Evolutionary conservation across 805 yeast species (phyloP).

Genomic region (Schwanniomyces occidentalis): DNA sequence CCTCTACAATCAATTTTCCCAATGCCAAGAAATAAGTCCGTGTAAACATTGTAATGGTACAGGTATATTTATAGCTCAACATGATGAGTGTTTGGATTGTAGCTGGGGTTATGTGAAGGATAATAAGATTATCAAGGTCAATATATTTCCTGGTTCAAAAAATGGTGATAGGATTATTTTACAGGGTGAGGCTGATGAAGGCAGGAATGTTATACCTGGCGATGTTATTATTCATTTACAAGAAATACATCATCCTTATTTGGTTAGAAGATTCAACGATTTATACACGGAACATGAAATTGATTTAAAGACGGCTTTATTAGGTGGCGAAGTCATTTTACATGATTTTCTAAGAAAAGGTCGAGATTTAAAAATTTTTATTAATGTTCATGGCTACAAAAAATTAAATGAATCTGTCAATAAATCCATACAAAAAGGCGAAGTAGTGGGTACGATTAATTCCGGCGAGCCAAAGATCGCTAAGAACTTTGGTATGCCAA

Average conservation of each 20-base stretch:
- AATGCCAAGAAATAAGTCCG: constrained; percentile 32
- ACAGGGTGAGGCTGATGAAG: constrained; percentile 68
- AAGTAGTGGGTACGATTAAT: constrained; percentile 54
- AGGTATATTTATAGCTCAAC: constrained; percentile 24
- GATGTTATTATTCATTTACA: constrained; percentile 61
- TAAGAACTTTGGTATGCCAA: constrained; percentile 65
- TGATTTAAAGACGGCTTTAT: constrained; percentile 53
- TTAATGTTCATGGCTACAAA: constrained; percentile 37
- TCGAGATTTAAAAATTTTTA: constrained; percentile 25
- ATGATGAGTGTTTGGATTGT: constrained; percentile 27
- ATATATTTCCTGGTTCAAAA: constrained; percentile 56
- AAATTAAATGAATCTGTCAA: constrained; percentile 12
- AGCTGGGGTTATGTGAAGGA: constrained; percentile 47
- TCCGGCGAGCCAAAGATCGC: constrained; percentile 51
- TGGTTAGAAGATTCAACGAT: constrained; percentile 46
- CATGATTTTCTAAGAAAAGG: constrained; percentile 33
- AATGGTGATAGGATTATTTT: constrained; percentile 53
- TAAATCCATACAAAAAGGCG: constrained; percentile 29
- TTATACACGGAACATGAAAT: constrained; percentile 45
- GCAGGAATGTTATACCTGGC: constrained; percentile 58
- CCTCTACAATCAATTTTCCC: constrained; percentile 42
- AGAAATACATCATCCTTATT: constrained; percentile 36
- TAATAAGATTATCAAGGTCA: constrained; percentile 51
- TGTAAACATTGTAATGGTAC: constrained; percentile 38
- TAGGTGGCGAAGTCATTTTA: constrained; percentile 53